Conservation (phyloP, 2,329 filamentous ascomycete species). For the Endoconidiophora polonica region DNA sequence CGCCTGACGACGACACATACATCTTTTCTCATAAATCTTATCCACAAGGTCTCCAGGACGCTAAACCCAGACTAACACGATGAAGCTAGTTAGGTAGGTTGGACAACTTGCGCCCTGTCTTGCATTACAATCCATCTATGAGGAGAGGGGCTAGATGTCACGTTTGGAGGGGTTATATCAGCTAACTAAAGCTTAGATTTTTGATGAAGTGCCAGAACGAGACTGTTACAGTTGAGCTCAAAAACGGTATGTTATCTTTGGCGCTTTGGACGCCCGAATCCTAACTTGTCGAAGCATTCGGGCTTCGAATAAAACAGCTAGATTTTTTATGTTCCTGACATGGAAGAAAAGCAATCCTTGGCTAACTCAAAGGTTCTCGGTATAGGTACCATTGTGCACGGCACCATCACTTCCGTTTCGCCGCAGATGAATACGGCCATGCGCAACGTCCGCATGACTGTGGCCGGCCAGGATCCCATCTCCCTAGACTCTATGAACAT, state of each 20-base stretch:
- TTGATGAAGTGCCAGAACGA: slow-evolving; percentile 99
- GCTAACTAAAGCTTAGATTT: slow-evolving; percentile 43
- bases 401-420: slow-evolving; percentile 90
- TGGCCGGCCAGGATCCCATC: slow-evolving; percentile 72
- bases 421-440: slow-evolving; percentile 98
- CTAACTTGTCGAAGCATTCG: too few relatives aligned
- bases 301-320: not conserved
- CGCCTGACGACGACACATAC: not conserved
- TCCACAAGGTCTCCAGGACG: not conserved
- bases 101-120: slow-evolving; percentile 10
- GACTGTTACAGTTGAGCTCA: slow-evolving; percentile 94
- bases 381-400: slow-evolving; percentile 81
- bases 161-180: not conserved
- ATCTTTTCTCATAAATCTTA: not conserved
- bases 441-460: slow-evolving; percentile 91
- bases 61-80: slow-evolving; percentile 31
- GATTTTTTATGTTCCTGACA: too few relatives aligned
- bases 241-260: slow-evolving; percentile 55
- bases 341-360: too few relatives aligned
- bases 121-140: too few relatives aligned
- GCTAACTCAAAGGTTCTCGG: not conserved
- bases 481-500: slow-evolving; percentile 91
- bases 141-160: too few relatives aligned
- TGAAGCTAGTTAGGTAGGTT: slow-evolving; percentile 93
- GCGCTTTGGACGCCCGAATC: too few relatives aligned